Conservation (phyloP, 2,329 filamentous ascomycete genomes). For the Aspergillus sp. region DNA sequence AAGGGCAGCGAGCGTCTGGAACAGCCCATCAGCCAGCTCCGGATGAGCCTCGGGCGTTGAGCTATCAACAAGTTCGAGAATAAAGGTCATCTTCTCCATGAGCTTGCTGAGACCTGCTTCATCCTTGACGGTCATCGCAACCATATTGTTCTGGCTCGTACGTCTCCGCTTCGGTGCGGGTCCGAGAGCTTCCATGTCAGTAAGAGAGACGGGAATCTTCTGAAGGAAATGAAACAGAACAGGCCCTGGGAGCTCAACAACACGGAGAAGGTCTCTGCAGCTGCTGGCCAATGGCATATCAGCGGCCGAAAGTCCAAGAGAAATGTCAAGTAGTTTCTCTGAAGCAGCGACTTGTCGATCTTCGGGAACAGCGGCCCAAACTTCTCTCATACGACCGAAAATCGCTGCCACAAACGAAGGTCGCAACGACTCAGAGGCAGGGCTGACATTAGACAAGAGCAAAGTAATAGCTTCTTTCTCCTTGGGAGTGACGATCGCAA, state of each 20-base stretch:
- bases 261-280: constrained; percentile 64
- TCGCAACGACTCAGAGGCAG: constrained; percentile 40
- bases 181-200: constrained; percentile 65
- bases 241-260: constrained; percentile 66
- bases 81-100: constrained; percentile 74
- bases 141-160: constrained; percentile 67
- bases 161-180: constrained; percentile 75
- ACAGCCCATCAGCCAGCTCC: constrained; percentile 72
- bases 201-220: constrained; percentile 64
- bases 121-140: constrained; percentile 57
- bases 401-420: constrained; percentile 57
- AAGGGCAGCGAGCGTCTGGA: constrained; percentile 78
- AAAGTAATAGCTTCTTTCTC: constrained; percentile 55
- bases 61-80: constrained; percentile 81
- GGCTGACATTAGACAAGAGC: constrained; percentile 48
- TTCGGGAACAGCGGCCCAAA: constrained; percentile 57
- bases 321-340: constrained; percentile 38
- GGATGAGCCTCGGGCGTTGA: constrained; percentile 70
- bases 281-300: constrained; percentile 25
- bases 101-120: constrained; percentile 62
- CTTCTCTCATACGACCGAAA: constrained; percentile 63
- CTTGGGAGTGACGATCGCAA: constrained; percentile 51
- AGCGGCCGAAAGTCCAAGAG: constrained; percentile 23
- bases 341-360: constrained; percentile 33
- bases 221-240: constrained; percentile 69